phyloP scores from a whole-genome alignment of 2,329 filamentous ascomycete genomes.

The Alternaria metachromatica region DNA sequence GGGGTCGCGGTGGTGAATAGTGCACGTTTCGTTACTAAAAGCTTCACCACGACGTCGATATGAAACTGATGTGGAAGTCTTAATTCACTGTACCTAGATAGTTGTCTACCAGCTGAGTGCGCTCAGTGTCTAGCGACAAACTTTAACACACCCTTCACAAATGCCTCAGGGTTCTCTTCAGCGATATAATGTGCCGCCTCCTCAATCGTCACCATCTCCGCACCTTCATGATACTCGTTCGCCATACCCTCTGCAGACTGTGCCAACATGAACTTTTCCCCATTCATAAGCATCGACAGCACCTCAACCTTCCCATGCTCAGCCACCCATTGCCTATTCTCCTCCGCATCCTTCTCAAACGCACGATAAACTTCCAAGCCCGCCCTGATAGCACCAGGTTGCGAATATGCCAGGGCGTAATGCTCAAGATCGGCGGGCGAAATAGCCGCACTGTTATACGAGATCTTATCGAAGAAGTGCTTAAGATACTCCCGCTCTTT shows the following conservation, averaged over 20 bases:
- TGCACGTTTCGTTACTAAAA: background rate
- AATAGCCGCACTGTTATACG: constrained; percentile 11
- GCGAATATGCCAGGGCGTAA: background rate
- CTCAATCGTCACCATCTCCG: background rate
- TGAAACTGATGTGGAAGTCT: background rate
- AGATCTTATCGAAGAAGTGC: constrained; percentile 15
- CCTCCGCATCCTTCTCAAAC: constrained; percentile 3
- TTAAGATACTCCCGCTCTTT: constrained; percentile 17
- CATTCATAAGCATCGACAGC: background rate
- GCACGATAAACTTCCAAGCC: background rate
- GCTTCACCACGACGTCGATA: background rate
- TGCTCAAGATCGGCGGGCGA: background rate
- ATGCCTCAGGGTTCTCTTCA: background rate
- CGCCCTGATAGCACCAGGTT: constrained; percentile 1
- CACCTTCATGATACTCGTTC: background rate
- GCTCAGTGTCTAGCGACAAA: background rate
- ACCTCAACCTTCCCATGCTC: background rate
- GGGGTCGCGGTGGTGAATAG: background rate
- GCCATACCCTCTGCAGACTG: background rate
- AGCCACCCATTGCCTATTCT: background rate
- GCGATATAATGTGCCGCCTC: background rate
- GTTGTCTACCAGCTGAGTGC: background rate
- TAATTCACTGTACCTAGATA: background rate
- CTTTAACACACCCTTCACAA: background rate
- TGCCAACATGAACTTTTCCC: background rate